A percentile compares a stretch with the other conserved stretches of the same genome.
Evolutionary conservation across 2,329 filamentous ascomycete species (phyloP).

Genomic region (Onygenales sp.): DNA sequence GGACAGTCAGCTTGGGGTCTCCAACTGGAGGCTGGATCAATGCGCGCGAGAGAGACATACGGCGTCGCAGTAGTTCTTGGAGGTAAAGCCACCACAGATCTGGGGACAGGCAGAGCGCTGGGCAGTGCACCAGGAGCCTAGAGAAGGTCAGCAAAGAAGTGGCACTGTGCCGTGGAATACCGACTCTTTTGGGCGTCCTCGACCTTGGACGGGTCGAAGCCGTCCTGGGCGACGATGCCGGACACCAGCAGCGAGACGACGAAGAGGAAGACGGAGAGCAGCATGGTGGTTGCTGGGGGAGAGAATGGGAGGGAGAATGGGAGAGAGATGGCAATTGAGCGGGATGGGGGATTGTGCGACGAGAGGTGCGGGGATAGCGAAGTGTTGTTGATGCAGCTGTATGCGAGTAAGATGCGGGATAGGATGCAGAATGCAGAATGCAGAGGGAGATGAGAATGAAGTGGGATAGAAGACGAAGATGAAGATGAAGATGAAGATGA

Average conservation of each 20-base stretch:
- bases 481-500: not conserved
- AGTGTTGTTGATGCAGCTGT: too few relatives aligned
- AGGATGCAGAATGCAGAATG: not conserved
- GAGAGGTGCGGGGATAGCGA: too few relatives aligned
- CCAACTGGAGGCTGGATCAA: not conserved
- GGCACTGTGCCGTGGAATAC: conserved; percentile 4
- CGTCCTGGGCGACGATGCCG: conserved; percentile 36
- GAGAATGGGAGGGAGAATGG: not conserved
- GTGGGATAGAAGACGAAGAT: not conserved
- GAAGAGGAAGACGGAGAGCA: conserved; percentile 37
- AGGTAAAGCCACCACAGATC: conserved; percentile 45
- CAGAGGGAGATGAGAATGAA: not conserved
- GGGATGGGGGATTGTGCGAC: too few relatives aligned
- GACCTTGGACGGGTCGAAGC: conserved; percentile 35
- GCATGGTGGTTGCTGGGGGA: conserved; percentile 19
- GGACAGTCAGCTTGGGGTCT: conserved; percentile 8
- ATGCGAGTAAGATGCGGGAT: too few relatives aligned
- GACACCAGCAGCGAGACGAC: conserved; percentile 37
- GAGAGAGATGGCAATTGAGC: not conserved
- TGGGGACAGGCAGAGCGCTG: conserved; percentile 51
- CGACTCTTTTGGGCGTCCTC: conserved; percentile 22
- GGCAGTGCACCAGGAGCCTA: conserved; percentile 49
- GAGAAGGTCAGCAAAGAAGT: conserved; percentile 10
- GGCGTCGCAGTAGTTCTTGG: conserved; percentile 45
- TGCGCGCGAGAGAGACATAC: conserved; percentile 35